Base-by-base conservation (phyloP, 2,329 filamentous ascomycete genomes). In the Claviceps fusiformis region DNA sequence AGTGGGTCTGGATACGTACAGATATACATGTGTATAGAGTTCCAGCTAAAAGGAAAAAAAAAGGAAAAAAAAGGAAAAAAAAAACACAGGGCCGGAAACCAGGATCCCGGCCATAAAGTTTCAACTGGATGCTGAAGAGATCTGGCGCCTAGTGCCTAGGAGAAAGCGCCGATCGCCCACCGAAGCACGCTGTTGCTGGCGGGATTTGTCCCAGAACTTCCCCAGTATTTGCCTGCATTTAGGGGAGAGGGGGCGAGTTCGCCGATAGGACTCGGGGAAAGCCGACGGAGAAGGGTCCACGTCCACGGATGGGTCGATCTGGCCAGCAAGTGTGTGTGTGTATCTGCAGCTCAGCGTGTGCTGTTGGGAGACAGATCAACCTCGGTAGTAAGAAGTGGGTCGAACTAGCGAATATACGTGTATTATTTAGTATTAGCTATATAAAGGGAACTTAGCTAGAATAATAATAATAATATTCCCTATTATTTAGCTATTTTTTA, bases 51-150 rank as follows among this genome's bases (percentile, higher is more conserved):
- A 29, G 2, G 7, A 49, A 19, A n/a, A 27, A 11, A 24, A 6
- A 43, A 17, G 29, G 24, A n/a, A 35, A 35, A n/a, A 10, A 51
- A 15, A n/a, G 17, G 5, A 13, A 7, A 50, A 5, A 27, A 24
- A n/a, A 49, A 35, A n/a, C 11, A 10, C 3, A 8, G 37, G 50
- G 54, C 54, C 50, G 54, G 50, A 47, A 56, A 35, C 54, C 50
- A 53, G 54, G 50, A 53, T 56, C 37, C 19, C 50, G 54, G 54
- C 54, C 54, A 53, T 29, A 35, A 29, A 24, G 47, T 24, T 35
- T 35, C 27, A 43, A 9, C 50, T 43, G 17, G 10, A 37, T 37
- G 35, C 35, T 13, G 35, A 37, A 3, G 24, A 24, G 24, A 24
- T 24, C 24, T 24, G 24, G 24, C 24, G 24, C 24, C 24, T 24